These are phyloP conservation scores for Aschersonia sp. DNA, from an alignment of 2,329 filamentous ascomycete species.

Conservation along the genomic window DNA sequence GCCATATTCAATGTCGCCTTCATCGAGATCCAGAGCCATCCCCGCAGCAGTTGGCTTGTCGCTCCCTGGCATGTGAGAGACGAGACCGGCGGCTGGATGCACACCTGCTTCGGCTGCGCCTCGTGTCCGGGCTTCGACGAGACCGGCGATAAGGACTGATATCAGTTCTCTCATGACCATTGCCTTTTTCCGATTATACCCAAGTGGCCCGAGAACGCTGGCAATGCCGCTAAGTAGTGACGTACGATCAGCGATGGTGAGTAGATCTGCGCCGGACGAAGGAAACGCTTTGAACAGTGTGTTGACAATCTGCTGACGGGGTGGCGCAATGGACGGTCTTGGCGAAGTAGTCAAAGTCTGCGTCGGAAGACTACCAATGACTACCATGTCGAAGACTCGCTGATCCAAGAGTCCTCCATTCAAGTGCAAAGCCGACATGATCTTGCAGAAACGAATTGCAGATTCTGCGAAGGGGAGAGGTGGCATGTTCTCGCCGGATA, in stretches of 20 bases:
- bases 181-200: constrained; percentile 77
- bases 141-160: constrained; percentile 64
- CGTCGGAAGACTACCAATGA: constrained; percentile 43
- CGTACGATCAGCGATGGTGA: constrained; percentile 63
- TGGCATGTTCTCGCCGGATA: constrained; percentile 56
- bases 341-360: constrained; percentile 36
- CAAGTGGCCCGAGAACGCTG: constrained; percentile 67
- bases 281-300: constrained; percentile 59
- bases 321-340: constrained; percentile 39
- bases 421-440: constrained; percentile 53
- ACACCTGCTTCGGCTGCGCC: constrained; percentile 94
- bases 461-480: constrained; percentile 59
- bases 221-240: constrained; percentile 76
- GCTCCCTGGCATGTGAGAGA: constrained; percentile 47
- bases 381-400: constrained; percentile 47
- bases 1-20: constrained; percentile 50
- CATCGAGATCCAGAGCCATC: constrained; percentile 41
- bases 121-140: constrained; percentile 82
- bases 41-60: constrained; percentile 35
- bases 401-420: constrained; percentile 48
- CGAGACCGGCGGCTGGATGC: constrained; percentile 79
- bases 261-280: constrained; percentile 45
- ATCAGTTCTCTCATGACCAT: constrained; percentile 81
- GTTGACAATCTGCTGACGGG: constrained; percentile 48
- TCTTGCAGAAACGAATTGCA: constrained; percentile 57